Percentiles rank a stretch among this genome's conserved stretches.
These are phyloP conservation scores for Penicillium verhagenii DNA, from an alignment of 495 filamentous ascomycete genomes.

Conservation along the genomic window DNA sequence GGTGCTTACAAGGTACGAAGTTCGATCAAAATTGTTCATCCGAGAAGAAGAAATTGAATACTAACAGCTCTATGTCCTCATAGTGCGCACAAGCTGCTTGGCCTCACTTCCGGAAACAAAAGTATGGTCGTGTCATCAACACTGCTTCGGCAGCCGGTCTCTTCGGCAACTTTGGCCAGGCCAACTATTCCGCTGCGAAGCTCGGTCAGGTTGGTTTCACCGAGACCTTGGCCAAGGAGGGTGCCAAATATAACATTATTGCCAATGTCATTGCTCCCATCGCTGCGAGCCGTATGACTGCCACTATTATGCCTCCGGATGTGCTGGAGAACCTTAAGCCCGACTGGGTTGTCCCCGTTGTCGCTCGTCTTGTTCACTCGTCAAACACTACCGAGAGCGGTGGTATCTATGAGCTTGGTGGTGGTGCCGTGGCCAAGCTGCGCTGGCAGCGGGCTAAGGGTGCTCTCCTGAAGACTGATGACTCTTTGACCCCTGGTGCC, in stretches of 20 bases:
- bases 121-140: constrained; percentile 95
- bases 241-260: constrained; percentile 96
- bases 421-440: constrained; percentile 89
- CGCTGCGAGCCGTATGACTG: constrained; percentile 94
- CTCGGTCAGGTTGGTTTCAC: constrained; percentile 96
- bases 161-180: constrained; percentile 94
- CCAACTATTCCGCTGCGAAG: constrained; percentile 98
- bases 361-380: constrained; percentile 85
- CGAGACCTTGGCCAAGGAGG: constrained; percentile 97
- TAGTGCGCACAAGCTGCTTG: constrained; percentile 91
- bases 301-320: constrained; percentile 96
- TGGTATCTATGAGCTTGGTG: constrained; percentile 89
- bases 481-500: constrained; percentile 82
- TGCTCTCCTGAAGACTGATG: constrained; percentile 85
- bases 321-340: constrained; percentile 86
- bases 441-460: constrained; percentile 95
- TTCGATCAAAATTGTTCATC: not conserved
- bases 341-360: constrained; percentile 93
- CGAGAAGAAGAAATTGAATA: not conserved
- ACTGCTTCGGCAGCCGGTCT: constrained; percentile 93
- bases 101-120: constrained; percentile 98
- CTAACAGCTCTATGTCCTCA: not conserved
- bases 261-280: constrained; percentile 96
- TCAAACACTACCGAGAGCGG: constrained; percentile 84
- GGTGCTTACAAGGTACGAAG: constrained; percentile 82